Evolutionary conservation across 352 stramenopile genomes (phyloP).

Genomic region (Phytophthora megakarya): DNA sequence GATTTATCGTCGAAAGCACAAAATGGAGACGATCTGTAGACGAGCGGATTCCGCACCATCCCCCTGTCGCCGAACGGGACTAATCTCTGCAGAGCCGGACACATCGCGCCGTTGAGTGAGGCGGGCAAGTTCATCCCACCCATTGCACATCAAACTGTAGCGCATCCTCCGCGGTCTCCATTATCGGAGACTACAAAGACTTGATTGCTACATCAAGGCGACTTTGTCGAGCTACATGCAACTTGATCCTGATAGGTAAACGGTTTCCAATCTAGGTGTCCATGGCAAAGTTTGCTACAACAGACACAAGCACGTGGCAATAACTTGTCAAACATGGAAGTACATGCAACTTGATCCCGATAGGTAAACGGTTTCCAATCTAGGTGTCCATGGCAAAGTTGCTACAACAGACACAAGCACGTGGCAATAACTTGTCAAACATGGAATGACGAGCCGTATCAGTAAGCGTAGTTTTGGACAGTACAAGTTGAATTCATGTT

Average conservation of each 20-base stretch:
- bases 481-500: slow-evolving; percentile 22
- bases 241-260: no score
- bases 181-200: no score
- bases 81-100: slow-evolving; percentile 26
- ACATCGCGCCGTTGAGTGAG: slow-evolving; percentile 12
- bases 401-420: no score
- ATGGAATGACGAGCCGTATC: slow-evolving; percentile 2
- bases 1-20: no score
- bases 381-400: no score
- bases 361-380: no score
- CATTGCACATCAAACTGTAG: slow-evolving; percentile 34
- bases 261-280: no score
- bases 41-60: slow-evolving; percentile 12
- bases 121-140: slow-evolving; percentile 14
- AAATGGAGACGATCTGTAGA: slow-evolving; percentile 16
- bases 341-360: no score
- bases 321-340: neutral
- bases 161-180: slow-evolving; percentile 27
- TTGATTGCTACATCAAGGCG: slow-evolving; percentile 18
- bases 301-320: no score
- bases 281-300: no score
- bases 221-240: neutral
- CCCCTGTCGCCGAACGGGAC: slow-evolving; percentile 22
- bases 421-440: no score
- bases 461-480: slow-evolving; percentile 7